A percentile compares a stretch with the other conserved stretches of the same genome.
phyloP scores from a whole-genome alignment of 176 grass and related monocot genomes.

The Oryza meyeriana region DNA sequence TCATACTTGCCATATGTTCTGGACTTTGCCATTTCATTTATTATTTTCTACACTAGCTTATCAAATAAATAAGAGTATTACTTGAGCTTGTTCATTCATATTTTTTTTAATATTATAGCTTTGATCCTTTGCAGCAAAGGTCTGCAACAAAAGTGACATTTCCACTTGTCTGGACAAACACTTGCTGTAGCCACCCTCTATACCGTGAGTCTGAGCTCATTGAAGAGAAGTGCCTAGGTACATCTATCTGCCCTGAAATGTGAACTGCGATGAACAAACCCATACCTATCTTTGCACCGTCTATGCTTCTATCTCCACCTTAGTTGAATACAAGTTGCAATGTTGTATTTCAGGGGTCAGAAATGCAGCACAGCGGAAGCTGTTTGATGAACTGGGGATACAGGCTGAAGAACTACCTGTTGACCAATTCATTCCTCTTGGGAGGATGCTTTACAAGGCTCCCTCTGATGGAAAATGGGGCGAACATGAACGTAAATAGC shows the following conservation, averaged over 20 bases:
- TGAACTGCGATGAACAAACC: not conserved
- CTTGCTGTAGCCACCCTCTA: constrained; percentile 89
- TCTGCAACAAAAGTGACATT: constrained; percentile 90
- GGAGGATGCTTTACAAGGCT: constrained; percentile 90
- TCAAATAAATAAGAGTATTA: not conserved
- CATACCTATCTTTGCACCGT: not conserved
- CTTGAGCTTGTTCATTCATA: not conserved
- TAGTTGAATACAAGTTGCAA: not conserved
- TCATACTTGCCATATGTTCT: not conserved
- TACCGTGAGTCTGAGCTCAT: constrained; percentile 82
- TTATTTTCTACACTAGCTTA: not conserved
- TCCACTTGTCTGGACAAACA: constrained; percentile 91
- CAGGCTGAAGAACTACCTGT: constrained; percentile 66
- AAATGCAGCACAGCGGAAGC: constrained; percentile 81
- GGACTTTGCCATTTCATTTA: not conserved
- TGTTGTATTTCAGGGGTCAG: constrained; percentile 59
- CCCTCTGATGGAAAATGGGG: constrained; percentile 96
- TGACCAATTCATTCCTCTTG: constrained; percentile 74
- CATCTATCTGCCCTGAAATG: not conserved
- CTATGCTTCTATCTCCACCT: not conserved
- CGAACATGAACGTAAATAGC: constrained; percentile 69
- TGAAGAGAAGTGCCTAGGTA: constrained; percentile 72
- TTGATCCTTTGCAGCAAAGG: constrained; percentile 53
- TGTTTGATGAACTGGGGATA: constrained; percentile 93
- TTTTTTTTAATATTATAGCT: not conserved